Base-by-base conservation (phyloP, 768 basidiomycete genomes). In the Pleurotus eryngii region DNA sequence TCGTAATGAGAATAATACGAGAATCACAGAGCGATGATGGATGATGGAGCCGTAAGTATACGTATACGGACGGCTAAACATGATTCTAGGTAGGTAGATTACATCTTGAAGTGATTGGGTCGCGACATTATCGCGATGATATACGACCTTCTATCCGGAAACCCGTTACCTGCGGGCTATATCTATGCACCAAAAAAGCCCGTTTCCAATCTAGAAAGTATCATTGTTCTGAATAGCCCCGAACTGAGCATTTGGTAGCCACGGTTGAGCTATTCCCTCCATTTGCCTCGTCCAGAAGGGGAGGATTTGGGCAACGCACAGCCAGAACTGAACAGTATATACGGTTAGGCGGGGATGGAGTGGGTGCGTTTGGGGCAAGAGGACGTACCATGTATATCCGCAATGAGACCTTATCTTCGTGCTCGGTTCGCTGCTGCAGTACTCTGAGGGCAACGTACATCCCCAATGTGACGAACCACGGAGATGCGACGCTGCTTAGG, bases 391-490 rank as follows among this genome's bases (percentile, higher is more conserved):
- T 56, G 55, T 56, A 56, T 35, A 56, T 46, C 14, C 46, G 45
- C 15, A 56, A 24, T 11, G 55, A 56, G n/a, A 47, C 45, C 27
- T 56, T 56, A 22, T 56, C 55, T 9, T 56, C 55, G 30, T 48
- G 26, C 22, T 46, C 55, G 35, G 27, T 38, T 35, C 55, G 46
- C 15, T 47, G 47, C 22, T 48, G 55, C 9, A 56, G 46, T 5
- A 47, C 45, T 39, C 55, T 46, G n/a, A 46, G 35, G n/a, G 55
- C 43, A 27, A 56, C 55, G 55, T 47, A 56, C 45, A 39, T 56
- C 15, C 55, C 55, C 55, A 56, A 12, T 14, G 46, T 48, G 26
- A 56, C 47, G 35, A 56, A 56, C 45, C 45, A 38, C 15, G 47
- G 45, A 9, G 55, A 46, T 30, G 46, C 47, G 26, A 48, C 4